Evolutionary conservation across 768 basidiomycete species (phyloP).

Genomic region (Galerina marginata): DNA sequence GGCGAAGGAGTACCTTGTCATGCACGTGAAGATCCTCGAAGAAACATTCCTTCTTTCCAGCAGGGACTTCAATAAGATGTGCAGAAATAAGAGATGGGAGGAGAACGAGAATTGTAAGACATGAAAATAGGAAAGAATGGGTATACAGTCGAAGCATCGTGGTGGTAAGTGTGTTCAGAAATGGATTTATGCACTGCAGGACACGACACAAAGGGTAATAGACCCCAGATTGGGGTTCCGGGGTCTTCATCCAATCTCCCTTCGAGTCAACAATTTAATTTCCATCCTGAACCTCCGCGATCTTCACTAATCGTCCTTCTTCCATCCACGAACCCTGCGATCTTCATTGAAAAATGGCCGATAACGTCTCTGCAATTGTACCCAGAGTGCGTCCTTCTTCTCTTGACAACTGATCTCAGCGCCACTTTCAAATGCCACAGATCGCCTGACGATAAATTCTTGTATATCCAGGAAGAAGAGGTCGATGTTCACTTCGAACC

Average conservation of each 20-base stretch:
- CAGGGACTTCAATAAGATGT: conserved; percentile 76
- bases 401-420: conserved; percentile 29
- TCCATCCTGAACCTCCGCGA: conserved; percentile 25
- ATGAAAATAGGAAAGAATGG: conserved; percentile 42
- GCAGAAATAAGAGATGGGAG: conserved; percentile 51
- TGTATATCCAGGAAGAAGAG: conserved; percentile 68
- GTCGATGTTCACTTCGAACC: conserved; percentile 93
- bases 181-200: neutral
- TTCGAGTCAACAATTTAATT: conserved; percentile 26
- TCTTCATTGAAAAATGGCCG: conserved; percentile 52
- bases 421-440: conserved; percentile 15
- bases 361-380: conserved; percentile 65
- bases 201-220: conserved; percentile 19
- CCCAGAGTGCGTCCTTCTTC: conserved; percentile 63
- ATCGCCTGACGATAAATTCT: conserved; percentile 25
- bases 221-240: conserved; percentile 24
- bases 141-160: conserved; percentile 37
- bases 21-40: conserved; percentile 92
- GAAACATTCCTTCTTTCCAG: conserved; percentile 91
- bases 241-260: conserved; percentile 23
- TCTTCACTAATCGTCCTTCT: conserved; percentile 33
- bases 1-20: conserved; percentile 70
- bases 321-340: conserved; percentile 18
- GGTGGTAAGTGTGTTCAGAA: conserved; percentile 14
- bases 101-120: conserved; percentile 47